phyloP scores from a whole-genome alignment of 2,329 filamentous ascomycete species.

The Claviceps humidiphila region DNA sequence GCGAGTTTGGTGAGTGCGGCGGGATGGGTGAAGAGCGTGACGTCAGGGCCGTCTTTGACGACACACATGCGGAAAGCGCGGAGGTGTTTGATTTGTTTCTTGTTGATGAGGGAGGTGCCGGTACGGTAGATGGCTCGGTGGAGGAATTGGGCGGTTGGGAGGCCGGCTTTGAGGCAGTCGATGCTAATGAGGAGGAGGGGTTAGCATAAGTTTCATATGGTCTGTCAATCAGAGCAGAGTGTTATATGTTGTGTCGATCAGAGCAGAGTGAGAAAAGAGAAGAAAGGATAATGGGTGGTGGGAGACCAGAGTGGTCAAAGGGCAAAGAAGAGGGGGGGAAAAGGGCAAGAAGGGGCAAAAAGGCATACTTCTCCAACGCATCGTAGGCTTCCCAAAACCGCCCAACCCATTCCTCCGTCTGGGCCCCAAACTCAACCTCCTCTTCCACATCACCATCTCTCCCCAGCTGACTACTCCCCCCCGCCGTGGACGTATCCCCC shows the following conservation, averaged over 20 bases:
- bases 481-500: constrained; percentile 15
- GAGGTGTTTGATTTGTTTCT: constrained; percentile 85
- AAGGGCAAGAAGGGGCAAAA: too few species aligned
- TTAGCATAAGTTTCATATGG: too few species aligned
- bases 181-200: constrained; percentile 36
- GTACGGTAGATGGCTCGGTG: constrained; percentile 89
- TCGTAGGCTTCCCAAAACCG: constrained; percentile 64
- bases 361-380: constrained; percentile 50
- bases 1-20: constrained; percentile 88
- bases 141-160: constrained; percentile 76
- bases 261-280: not conserved
- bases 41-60: constrained; percentile 88
- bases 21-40: constrained; percentile 82
- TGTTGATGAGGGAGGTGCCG: constrained; percentile 80
- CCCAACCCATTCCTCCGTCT: constrained; percentile 50
- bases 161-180: constrained; percentile 58
- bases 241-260: too few species aligned
- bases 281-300: not conserved
- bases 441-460: constrained; percentile 32
- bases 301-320: not conserved
- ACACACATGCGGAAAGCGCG: constrained; percentile 90
- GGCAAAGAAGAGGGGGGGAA: not conserved
- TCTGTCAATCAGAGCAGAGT: not conserved
- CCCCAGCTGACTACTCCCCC: constrained; percentile 16
- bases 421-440: constrained; percentile 34